Base-by-base conservation (phyloP, 352 stramenopile genomes). In the Thraustochytrium striatum region DNA sequence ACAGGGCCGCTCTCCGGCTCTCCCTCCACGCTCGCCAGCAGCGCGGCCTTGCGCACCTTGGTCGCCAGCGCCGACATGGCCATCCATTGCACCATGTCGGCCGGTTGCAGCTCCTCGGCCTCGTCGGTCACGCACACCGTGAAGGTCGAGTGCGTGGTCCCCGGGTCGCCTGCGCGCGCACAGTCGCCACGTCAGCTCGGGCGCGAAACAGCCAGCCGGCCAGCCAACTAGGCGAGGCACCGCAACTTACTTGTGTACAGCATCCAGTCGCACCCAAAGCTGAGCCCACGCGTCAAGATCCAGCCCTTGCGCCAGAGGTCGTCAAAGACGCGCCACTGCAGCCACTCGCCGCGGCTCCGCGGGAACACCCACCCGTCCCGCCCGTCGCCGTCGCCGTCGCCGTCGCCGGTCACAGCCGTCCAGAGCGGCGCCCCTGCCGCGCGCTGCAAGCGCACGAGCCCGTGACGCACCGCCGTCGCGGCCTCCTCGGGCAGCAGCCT, bases 261-360 rank as follows among this genome's bases (percentile, higher is more conserved):
- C 28, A 75, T 30, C 19, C 28, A 75, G 2, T 75, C 44, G 39
- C 65, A 75, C n/a, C 65, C 65, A 39, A 75, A 75, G 30, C 68
- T 75, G 0, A 43, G 43, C 0, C 65, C 65, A 11, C 52, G 44
- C 2, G 39, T 75, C n/a, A 75, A 61, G 25, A 75, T 75, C 65
- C 65, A 75, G 8, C 65, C 65, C 50, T 61, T 75, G 5, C 52
- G 65, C 65, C 65, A 75, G 44, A 75, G 65, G 39, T 75, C 65
- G 13, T 58, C 65, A 28, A 44, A 75, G 35, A 75, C 65, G 21
- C 43, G 32, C 30, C 30, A 30, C 11, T 38, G 16, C 52, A 5
- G 11, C 5, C 11, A 13, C 25, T 75, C 65, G 8, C 21, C 65
- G 43, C 5, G 11, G 30, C 38, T 70, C 30, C 36, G 36, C 21